Evolutionary conservation across 345 rosid genomes (phyloP).

Genomic region (Geranium brycei): DNA sequence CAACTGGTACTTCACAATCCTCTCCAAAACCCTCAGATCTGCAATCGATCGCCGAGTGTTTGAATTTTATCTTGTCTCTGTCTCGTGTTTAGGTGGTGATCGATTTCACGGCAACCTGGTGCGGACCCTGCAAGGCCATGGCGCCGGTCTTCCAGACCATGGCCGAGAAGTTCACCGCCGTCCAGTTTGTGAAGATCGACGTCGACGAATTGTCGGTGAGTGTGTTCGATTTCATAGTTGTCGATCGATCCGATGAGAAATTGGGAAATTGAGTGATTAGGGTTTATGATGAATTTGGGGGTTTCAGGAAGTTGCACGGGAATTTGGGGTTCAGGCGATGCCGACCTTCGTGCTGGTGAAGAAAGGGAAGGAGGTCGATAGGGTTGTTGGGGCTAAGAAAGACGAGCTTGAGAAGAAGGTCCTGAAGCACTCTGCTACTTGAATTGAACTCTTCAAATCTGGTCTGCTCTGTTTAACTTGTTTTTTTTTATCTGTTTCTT

Average conservation of each 20-base stretch:
- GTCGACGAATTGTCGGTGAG: constrained; percentile 73
- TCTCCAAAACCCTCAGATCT: background rate
- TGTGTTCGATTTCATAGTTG: background rate
- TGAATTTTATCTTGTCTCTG: background rate
- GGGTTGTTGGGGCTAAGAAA: constrained; percentile 1
- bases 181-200: constrained; percentile 65
- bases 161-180: constrained; percentile 41
- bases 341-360: constrained; percentile 86
- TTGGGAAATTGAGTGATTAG: background rate
- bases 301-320: constrained; percentile 58
- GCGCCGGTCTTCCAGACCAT: constrained; percentile 40
- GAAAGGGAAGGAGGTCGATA: constrained; percentile 35
- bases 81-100: background rate
- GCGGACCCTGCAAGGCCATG: constrained; percentile 70
- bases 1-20: constrained; percentile 33
- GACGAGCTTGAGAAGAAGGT: constrained; percentile 7
- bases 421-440: background rate
- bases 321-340: constrained; percentile 64
- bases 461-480: too few species aligned
- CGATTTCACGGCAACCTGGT: constrained; percentile 79
- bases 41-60: background rate
- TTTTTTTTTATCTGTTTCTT: too few species aligned
- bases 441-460: too few species aligned
- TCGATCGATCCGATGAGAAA: background rate
- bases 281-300: background rate